Conservation (phyloP, 1,284 basidiomycete genomes). For the Irpex lacteus region DNA sequence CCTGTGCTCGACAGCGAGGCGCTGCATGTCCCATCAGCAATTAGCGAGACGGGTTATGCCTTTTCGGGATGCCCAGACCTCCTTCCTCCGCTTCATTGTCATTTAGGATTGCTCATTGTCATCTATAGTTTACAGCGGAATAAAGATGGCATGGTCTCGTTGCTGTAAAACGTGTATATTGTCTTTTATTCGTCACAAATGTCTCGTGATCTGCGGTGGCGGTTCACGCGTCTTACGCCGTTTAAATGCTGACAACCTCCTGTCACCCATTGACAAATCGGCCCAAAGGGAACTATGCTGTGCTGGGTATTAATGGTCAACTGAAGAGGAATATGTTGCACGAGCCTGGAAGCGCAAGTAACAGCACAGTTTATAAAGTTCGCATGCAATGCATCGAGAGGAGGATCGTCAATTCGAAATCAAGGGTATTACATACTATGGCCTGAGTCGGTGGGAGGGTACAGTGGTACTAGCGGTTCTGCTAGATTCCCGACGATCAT, state of each 20-base stretch:
- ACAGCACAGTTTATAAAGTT: too few species aligned
- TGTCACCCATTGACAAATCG: background rate
- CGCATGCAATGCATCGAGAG: too few species aligned
- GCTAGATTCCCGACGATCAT: background rate
- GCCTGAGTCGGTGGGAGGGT: too few species aligned
- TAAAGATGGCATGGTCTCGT: too few species aligned
- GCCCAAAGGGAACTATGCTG: background rate
- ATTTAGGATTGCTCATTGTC: too few species aligned
- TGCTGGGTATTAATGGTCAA: background rate
- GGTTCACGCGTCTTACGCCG: background rate
- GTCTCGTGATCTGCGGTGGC: background rate
- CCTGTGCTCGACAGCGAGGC: background rate
- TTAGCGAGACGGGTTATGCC: background rate
- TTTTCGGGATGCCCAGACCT: background rate
- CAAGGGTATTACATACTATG: too few species aligned
- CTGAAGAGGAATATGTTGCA: too few species aligned
- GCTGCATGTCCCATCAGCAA: background rate
- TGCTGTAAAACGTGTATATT: too few species aligned
- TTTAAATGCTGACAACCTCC: background rate
- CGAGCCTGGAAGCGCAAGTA: too few species aligned
- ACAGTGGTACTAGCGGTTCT: background rate
- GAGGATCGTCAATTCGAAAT: too few species aligned
- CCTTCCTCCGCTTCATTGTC: background rate
- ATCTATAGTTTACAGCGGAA: too few species aligned
- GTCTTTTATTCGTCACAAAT: too few species aligned